Base-by-base conservation (phyloP, 257 asterid genomes). In the Forsythia suspensa region DNA sequence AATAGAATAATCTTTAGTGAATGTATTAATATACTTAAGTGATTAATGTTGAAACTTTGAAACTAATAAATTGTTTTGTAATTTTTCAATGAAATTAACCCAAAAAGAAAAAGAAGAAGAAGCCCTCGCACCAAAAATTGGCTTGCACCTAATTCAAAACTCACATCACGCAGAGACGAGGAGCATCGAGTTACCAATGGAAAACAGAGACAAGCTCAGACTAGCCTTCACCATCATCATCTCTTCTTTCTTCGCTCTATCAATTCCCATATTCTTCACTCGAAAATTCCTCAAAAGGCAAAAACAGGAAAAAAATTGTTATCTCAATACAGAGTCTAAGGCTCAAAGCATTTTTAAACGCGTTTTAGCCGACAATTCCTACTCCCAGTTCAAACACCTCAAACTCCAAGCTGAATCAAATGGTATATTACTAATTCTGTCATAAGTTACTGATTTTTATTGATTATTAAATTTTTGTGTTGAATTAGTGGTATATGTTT, bases 361-460 rank as follows among this genome's bases (percentile, higher is more conserved):
- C 40, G 89, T 93, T 9, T 57, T 93, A 51, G 96, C 98, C 2
- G 97, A 95, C 52, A 95, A 93, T 65, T 93, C 98, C 1, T 93
- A 91, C 79, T 90, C 92, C 44, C 96, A 85, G 70, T 95, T 92
- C 91, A 92, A 89, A 75, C 99, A 95, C 80, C 88, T 95, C 74
- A 90, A 86, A 76, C 85, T 81, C 68, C 70, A 75, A 40, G 41
- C 40, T 2, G 84, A 84, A 72, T 71, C 84, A 38, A 81, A 80
- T 16, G 94, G 97, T 92, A 85, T 43, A 40, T 34, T 76, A 3
- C 70, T 71, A 40, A 34, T 48, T 75, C 66, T 46, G 43, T 13
- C n/a, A 42, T 39, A 55, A n/a, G 6, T 70, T 21, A 15, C n/a
- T 81, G 21, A 10, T 3, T 73, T 73, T 8, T n/a, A 10, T n/a